A percentile compares a stretch with the other conserved stretches of the same genome.
phyloP scores from a whole-genome alignment of 208 protist genomes.

The Leishmania tropica region DNA sequence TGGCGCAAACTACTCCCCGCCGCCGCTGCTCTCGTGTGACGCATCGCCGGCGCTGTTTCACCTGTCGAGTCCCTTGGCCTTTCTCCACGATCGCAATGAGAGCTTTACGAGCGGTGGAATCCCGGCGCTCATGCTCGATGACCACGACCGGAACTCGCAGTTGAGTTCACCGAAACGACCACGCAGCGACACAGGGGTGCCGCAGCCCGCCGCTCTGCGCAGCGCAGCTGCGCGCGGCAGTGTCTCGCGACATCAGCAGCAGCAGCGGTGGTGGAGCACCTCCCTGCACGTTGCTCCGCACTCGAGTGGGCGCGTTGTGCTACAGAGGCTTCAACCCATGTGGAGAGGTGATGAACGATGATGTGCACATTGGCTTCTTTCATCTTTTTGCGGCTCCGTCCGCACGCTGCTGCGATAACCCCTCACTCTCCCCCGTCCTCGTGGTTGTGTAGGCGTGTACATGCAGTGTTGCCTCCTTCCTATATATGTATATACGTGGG shows the following conservation, averaged over 20 bases:
- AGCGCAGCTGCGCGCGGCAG: not conserved
- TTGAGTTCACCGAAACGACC: not conserved
- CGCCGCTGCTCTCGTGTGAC: slow-evolving; percentile 22
- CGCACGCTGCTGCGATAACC: too few relatives aligned
- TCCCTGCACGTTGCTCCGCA: too few relatives aligned
- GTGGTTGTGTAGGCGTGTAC: too few relatives aligned
- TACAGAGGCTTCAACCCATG: too few relatives aligned
- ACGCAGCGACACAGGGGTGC: not conserved
- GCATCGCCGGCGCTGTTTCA: slow-evolving; percentile 21
- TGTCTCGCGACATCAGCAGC: not conserved
- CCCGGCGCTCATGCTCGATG: slow-evolving; percentile 7
- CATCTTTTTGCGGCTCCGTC: too few relatives aligned
- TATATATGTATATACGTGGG: too few relatives aligned
- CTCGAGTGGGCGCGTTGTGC: too few relatives aligned
- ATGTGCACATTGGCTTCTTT: too few relatives aligned
- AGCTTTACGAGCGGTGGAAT: slow-evolving; percentile 5
- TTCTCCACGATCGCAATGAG: not conserved
- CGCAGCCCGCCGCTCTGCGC: not conserved
- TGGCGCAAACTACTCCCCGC: slow-evolving; percentile 8
- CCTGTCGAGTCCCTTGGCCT: not conserved
- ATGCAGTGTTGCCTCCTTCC: too few relatives aligned
- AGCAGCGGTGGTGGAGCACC: too few relatives aligned
- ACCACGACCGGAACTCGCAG: not conserved
- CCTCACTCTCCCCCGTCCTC: too few relatives aligned
- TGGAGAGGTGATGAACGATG: too few relatives aligned